phyloP scores from a whole-genome alignment of 2,329 filamentous ascomycete genomes.

The Calonectria crousiana region DNA sequence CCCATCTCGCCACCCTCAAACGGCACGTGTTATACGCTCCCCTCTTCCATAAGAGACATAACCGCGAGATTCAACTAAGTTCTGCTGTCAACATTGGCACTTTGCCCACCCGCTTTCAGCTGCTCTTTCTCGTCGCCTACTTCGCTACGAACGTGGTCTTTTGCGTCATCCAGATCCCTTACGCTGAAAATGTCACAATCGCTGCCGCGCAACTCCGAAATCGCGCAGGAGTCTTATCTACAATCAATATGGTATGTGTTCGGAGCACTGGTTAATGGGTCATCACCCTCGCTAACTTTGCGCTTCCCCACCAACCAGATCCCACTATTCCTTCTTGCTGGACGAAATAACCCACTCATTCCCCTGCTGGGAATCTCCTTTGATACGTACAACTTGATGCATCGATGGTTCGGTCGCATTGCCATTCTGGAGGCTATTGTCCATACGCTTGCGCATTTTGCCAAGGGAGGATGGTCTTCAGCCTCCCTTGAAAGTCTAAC shows the following conservation, averaged over 20 bases:
- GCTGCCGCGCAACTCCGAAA: constrained; percentile 70
- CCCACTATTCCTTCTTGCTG: constrained; percentile 79
- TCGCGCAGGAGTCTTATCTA: constrained; percentile 76
- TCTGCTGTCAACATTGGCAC: constrained; percentile 69
- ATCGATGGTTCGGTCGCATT: constrained; percentile 84
- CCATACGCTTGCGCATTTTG: constrained; percentile 73
- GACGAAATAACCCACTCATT: constrained; percentile 84
- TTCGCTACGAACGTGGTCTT: constrained; percentile 72
- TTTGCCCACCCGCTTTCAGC: constrained; percentile 72
- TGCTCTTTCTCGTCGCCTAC: constrained; percentile 66
- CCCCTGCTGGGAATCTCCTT: constrained; percentile 79
- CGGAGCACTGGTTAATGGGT: neutral
- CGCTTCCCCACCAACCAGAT: constrained; percentile 49
- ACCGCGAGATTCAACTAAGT: constrained; percentile 72
- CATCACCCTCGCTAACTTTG: constrained; percentile 15
- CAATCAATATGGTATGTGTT: constrained; percentile 78
- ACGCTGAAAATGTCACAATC: constrained; percentile 57
- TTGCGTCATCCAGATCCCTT: constrained; percentile 76
- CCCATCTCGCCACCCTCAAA: constrained; percentile 71
- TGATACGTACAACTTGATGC: constrained; percentile 85
- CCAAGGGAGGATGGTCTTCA: constrained; percentile 62
- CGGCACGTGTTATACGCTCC: constrained; percentile 80
- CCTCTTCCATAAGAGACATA: constrained; percentile 72
- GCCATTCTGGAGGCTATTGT: constrained; percentile 76
- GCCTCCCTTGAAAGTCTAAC: constrained; percentile 51